These are phyloP conservation scores for Lactarius sp. DNA, from an alignment of 768 basidiomycete species.

Conservation along the genomic window DNA sequence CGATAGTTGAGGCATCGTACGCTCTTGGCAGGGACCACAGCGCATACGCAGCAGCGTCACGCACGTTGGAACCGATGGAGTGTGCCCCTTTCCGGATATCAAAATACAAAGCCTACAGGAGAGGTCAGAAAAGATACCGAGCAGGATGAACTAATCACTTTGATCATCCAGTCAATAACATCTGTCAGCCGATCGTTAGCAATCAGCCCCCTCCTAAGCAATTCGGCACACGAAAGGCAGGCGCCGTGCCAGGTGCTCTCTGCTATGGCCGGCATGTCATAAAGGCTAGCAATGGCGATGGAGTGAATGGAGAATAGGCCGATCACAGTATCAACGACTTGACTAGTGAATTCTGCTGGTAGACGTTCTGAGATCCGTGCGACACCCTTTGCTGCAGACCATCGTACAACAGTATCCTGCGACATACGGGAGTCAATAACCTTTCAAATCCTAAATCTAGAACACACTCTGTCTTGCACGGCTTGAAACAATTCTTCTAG, in stretches of 20 bases:
- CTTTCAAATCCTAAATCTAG: not conserved
- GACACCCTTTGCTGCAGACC: constrained; percentile 90
- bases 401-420: constrained; percentile 92
- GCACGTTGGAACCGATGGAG: constrained; percentile 90
- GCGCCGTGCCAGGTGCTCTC: constrained; percentile 95
- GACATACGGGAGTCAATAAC: constrained; percentile 11
- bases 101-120: constrained; percentile 75
- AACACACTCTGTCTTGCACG: constrained; percentile 76
- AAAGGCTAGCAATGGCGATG: constrained; percentile 53
- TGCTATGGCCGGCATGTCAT: constrained; percentile 70
- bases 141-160: constrained; percentile 42
- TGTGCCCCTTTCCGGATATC: constrained; percentile 90
- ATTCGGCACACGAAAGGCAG: constrained; percentile 86
- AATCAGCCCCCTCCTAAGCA: constrained; percentile 79
- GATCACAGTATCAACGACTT: constrained; percentile 79
- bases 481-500: constrained; percentile 67
- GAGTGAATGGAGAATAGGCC: constrained; percentile 75
- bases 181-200: constrained; percentile 49
- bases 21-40: constrained; percentile 91
- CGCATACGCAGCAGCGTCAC: constrained; percentile 92
- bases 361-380: constrained; percentile 81
- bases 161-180: constrained; percentile 74
- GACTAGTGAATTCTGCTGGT: constrained; percentile 64
- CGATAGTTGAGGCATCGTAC: constrained; percentile 53
- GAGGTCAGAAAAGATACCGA: constrained; percentile 15